Percentiles rank a stretch among this genome's conserved stretches.
phyloP scores from a whole-genome alignment of 2,329 filamentous ascomycete genomes.

The Botrytis pseudocinerea region DNA sequence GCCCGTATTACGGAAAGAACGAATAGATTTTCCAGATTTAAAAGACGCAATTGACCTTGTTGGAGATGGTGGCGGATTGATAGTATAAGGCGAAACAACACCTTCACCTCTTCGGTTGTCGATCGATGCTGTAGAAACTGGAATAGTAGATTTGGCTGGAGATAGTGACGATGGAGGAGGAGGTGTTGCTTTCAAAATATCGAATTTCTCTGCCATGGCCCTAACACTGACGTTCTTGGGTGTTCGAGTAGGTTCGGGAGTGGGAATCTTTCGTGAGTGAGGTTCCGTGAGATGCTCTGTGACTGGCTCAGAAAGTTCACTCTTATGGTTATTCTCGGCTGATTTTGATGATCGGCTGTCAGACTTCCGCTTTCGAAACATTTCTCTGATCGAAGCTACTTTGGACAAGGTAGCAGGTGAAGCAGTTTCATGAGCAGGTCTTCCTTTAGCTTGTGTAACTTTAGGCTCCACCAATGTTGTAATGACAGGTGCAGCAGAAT shows the following conservation, averaged over 20 bases:
- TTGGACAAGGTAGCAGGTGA: constrained; percentile 17
- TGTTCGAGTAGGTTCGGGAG: background rate
- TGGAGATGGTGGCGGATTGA: constrained; percentile 35
- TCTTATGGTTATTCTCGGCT: constrained; percentile 7
- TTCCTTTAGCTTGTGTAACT: background rate
- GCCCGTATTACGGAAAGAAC: constrained; percentile 18
- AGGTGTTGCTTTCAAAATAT: constrained; percentile 24
- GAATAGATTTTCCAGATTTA: constrained; percentile 29
- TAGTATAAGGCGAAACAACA: constrained; percentile 37
- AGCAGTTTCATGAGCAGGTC: background rate
- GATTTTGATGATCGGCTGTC: constrained; percentile 12
- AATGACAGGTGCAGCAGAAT: background rate
- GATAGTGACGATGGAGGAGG: constrained; percentile 27
- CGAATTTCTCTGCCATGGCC: constrained; percentile 38
- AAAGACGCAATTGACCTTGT: constrained; percentile 34
- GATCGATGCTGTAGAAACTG: constrained; percentile 13
- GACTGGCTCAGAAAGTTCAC: background rate
- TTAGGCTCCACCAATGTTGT: background rate
- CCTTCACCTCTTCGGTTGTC: constrained; percentile 15
- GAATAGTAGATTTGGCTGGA: constrained; percentile 13
- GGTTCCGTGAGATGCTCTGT: background rate
- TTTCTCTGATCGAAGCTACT: constrained; percentile 21
- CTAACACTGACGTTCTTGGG: constrained; percentile 33
- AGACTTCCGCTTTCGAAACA: constrained; percentile 19
- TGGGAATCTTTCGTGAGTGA: background rate